Evolutionary conservation across 305 asterid genomes (phyloP), one percentile per base, ranked within the genome.

Genomic region (Plantago lanceolata): DNA sequence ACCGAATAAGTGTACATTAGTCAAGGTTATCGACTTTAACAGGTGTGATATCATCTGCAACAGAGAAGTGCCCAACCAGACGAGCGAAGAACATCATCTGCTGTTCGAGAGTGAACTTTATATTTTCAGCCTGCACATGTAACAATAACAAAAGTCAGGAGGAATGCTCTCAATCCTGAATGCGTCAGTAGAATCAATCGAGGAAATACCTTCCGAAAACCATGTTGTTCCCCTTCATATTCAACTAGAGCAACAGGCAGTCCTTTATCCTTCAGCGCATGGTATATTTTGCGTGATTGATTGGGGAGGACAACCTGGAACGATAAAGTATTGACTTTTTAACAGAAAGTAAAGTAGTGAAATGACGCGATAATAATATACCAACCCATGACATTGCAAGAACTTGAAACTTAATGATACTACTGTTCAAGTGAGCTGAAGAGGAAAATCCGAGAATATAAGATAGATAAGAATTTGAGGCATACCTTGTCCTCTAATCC

Each of bases 211-310:
- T 79, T 86, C 73, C 99, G 90, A 55, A 93, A 90, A 64, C 99
- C 96, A 77, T 93, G 97, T 29, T 88, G 95, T 69, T 90, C 99
- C 48, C 97, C 97, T 83, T 87, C 94, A 21, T 90, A 90, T 69
- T 90, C 96, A 59, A 93, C 82, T 1, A 93, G 88, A 57, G 89
- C 96, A 57, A 93, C 96, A 0, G 97, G 93, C 83, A 84, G 56
- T 45, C 97, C 96, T 77, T 86, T 90, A 11, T 69, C 79, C 85
- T 83, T 90, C 81, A 88, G 62, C 1, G 96, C 96, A 0, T 64
- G 76, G 74, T 93, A 90, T 63, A 93, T 93, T 79, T 86, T 90
- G 57, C 88, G 89, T 29, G 97, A 80, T 82, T 90, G 99, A 57
- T 82, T 65, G 19, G 95, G 99, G 5, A 70, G 91, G 17, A 93